Evolutionary conservation across 83 land plant genomes (phyloP).

Genomic region (Picea abies): DNA sequence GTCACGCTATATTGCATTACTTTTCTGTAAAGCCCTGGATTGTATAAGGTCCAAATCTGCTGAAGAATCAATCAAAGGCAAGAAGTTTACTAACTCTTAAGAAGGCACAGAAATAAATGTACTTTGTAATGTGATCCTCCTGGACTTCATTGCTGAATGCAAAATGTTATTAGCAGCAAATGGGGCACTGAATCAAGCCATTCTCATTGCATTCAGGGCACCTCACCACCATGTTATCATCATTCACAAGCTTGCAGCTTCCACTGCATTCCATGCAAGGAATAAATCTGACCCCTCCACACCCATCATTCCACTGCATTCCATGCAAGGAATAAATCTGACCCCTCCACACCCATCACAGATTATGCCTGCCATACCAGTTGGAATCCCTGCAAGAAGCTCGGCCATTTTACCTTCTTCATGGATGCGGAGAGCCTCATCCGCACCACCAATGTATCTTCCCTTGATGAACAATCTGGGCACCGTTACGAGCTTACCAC

Average conservation of each 20-base stretch:
- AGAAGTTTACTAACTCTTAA: too few relatives aligned
- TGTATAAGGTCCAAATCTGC: too few relatives aligned
- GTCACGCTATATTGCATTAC: too few relatives aligned
- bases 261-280: constrained; percentile 80
- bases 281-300: constrained; percentile 72
- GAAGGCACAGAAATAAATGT: too few relatives aligned
- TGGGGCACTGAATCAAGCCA: constrained; percentile 80
- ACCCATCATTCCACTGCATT: constrained; percentile 78
- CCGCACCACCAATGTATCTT: constrained; percentile 86
- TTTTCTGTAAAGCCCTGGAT: too few relatives aligned
- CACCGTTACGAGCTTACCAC: constrained; percentile 48
- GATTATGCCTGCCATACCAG: constrained; percentile 6
- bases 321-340: constrained; percentile 73
- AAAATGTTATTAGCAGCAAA: constrained; percentile 38
- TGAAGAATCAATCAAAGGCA: too few relatives aligned
- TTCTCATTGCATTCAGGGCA: constrained; percentile 94
- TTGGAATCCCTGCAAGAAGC: background rate
- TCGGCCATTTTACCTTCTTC: constrained; percentile 65
- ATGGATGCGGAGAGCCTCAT: constrained; percentile 65
- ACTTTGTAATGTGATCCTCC: too few relatives aligned
- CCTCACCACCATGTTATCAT: constrained; percentile 41
- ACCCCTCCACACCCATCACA: constrained; percentile 17
- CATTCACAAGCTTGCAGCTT: constrained; percentile 68
- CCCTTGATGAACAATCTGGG: constrained; percentile 92
- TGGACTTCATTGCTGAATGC: too few relatives aligned